Base-by-base conservation (phyloP, 129 eudicot genomes). In the Helianthus tuberosus region DNA sequence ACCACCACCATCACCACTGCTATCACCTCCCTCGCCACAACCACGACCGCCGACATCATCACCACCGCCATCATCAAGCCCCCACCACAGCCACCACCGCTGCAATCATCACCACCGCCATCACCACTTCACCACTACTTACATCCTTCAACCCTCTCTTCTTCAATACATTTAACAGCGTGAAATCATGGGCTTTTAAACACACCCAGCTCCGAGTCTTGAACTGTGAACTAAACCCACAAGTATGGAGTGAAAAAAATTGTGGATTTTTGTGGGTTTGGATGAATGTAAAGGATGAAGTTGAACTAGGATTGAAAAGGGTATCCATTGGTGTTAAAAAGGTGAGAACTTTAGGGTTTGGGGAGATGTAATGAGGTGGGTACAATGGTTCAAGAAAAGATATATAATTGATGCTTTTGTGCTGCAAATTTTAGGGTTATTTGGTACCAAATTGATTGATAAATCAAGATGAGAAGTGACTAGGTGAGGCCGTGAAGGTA, bases 41-140 rank as follows among this genome's bases (percentile, higher is more conserved):
- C n/a, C n/a, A n/a, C n/a, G n/a, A n/a, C n/a, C n/a, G n/a, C n/a
- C n/a, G n/a, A n/a, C n/a, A n/a, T n/a, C n/a, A n/a, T n/a, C n/a
- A n/a, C n/a, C n/a, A n/a, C n/a, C n/a, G n/a, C n/a, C n/a, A n/a
- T n/a, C n/a, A n/a, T n/a, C n/a, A n/a, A n/a, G n/a, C n/a, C n/a
- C n/a, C n/a, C n/a, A n/a, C n/a, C n/a, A n/a, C n/a, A n/a, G n/a
- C n/a, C n/a, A n/a, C n/a, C n/a, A n/a, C n/a, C n/a, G n/a, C n/a
- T n/a, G n/a, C n/a, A n/a, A n/a, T n/a, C n/a, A n/a, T n/a, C n/a
- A n/a, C n/a, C n/a, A n/a, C n/a, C n/a, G n/a, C n/a, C n/a, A n/a
- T n/a, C n/a, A n/a, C n/a, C n/a, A n/a, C 65, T 12, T 64, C 80
- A 15, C 48, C 16, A 8, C 72, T 69, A 73, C 66, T 76, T 54